Evolutionary conservation across 2,329 filamentous ascomycete species (phyloP).

Genomic region (Pseudocercospora vitis): DNA sequence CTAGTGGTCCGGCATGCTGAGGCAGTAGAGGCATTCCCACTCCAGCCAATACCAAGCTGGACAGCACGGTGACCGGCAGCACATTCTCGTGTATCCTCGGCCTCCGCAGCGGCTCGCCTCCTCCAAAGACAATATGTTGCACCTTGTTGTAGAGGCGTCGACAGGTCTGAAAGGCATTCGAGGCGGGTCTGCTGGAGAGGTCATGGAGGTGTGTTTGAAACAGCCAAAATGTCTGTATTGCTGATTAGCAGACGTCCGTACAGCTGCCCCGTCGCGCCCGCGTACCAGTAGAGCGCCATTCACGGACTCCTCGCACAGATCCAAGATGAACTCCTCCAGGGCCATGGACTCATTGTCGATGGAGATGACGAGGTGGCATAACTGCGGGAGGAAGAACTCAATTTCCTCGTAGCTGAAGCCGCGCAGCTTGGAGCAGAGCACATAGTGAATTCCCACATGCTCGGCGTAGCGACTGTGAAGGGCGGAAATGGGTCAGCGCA

Average conservation of each 20-base stretch:
- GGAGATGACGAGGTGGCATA: conserved; percentile 85
- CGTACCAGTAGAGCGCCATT: conserved; percentile 78
- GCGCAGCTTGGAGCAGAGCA: conserved; percentile 82
- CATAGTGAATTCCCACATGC: conserved; percentile 87
- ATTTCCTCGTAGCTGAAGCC: conserved; percentile 89
- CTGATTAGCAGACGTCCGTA: no score
- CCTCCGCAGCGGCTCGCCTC: conserved; percentile 65
- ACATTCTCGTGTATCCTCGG: conserved; percentile 82
- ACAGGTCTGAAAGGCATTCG: conserved; percentile 77
- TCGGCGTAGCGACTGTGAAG: conserved; percentile 82
- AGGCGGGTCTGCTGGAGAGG: conserved; percentile 71
- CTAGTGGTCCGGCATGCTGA: conserved; percentile 75
- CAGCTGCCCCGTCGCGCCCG: conserved; percentile 20
- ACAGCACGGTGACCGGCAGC: conserved; percentile 75
- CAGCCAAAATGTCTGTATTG: conserved; percentile 76
- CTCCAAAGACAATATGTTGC: conserved; percentile 81
- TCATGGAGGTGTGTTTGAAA: conserved; percentile 87
- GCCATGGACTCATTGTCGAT: conserved; percentile 91
- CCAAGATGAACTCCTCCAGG: conserved; percentile 80
- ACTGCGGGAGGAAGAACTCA: conserved; percentile 82
- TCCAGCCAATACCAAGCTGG: conserved; percentile 76
- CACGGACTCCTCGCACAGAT: conserved; percentile 83
- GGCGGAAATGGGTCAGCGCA: conserved; percentile 19
- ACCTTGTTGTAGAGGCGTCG: conserved; percentile 84
- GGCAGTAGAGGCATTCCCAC: conserved; percentile 73